Percentiles rank a stretch among this genome's conserved stretches.
These are phyloP conservation scores for Calonectria hongkongensis DNA, from an alignment of 2,329 filamentous ascomycete species.

Conservation along the genomic window DNA sequence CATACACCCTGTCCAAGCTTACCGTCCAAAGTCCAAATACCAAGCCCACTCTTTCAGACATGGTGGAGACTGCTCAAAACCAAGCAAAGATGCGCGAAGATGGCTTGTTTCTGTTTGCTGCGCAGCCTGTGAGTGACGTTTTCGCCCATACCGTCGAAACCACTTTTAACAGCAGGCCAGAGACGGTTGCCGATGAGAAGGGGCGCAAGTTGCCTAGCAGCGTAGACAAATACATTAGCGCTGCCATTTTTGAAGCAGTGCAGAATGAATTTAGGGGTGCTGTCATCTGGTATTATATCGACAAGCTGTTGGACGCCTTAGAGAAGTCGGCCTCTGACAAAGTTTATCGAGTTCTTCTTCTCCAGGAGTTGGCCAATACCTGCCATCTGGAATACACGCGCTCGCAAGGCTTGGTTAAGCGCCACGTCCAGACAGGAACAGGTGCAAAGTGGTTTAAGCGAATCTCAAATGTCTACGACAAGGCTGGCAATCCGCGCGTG, in stretches of 20 bases:
- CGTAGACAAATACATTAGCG: conserved; percentile 65
- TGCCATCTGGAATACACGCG: conserved; percentile 66
- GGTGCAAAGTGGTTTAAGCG: conserved; percentile 66
- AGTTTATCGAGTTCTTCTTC: conserved; percentile 57
- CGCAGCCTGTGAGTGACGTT: conserved; percentile 54
- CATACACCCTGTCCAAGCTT: too few species aligned
- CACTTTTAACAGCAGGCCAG: conserved; percentile 63
- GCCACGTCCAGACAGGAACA: conserved; percentile 59
- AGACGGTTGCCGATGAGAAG: conserved; percentile 66
- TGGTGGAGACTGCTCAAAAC: conserved; percentile 57
- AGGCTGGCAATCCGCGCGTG: conserved; percentile 60
- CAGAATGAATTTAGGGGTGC: conserved; percentile 59
- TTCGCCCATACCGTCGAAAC: conserved; percentile 59
- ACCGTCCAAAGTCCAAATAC: conserved; percentile 12
- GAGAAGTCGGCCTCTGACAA: conserved; percentile 53
- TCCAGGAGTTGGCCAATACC: conserved; percentile 68
- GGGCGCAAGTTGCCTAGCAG: conserved; percentile 61
- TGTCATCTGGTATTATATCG: conserved; percentile 65
- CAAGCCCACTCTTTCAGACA: conserved; percentile 57
- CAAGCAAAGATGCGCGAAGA: conserved; percentile 60
- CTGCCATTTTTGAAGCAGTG: conserved; percentile 64
- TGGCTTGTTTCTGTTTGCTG: conserved; percentile 58
- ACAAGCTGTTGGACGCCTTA: conserved; percentile 60
- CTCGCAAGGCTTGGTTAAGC: conserved; percentile 62
- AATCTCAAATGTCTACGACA: conserved; percentile 59